Base-by-base conservation (phyloP, 2,329 filamentous ascomycete species). In the Dactylonectria estremocensis region DNA sequence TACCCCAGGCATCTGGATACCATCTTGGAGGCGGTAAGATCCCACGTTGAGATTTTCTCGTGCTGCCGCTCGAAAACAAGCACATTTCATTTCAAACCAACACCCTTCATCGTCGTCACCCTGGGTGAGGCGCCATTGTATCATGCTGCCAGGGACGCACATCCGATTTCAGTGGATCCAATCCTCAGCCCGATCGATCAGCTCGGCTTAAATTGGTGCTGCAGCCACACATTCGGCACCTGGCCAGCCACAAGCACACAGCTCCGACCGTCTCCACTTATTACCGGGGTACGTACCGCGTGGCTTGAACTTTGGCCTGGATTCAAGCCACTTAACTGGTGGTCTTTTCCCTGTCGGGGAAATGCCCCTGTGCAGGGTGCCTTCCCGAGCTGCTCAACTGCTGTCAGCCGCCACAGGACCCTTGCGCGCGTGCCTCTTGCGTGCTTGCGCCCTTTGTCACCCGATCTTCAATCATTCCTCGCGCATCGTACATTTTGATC, bases 241-340 rank as follows among this genome's bases (percentile, higher is more conserved):
- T 56, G 43, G 48, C 35, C 61, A 73, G 71, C 71, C 71, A 73
- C 71, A 71, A 9, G 28, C 10, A 71, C 71, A 73, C 71, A 71
- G n/a, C 49, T n/a, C 28, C 18, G 49, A 9, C 9, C 7, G 10
- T 9, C 50, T n/a, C 31, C 22, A 18, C 46, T 22, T 22, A 53
- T 53, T 55, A 22, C 52, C 28, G n/a, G 7, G 50, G 31, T 24
- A 52, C 48, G 48, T 52, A 52, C 49, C 49, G 3, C 20, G 28
- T 53, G 28, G 50, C 50, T 53, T n/a, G 28, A 53, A 31, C 31
- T 28, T 7, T 53, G 28, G 16, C 4, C 24, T 50, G 13, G 46
- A 20, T 49, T 49, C 20, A 22, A 13, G 24, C 2, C 14, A 14
- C 28, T 52, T 9, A 16, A 52, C 28, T 53, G 40, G 20, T 14